Conservation (phyloP, 164 flowering plant species). For the Tinospora cordifolia region DNA sequence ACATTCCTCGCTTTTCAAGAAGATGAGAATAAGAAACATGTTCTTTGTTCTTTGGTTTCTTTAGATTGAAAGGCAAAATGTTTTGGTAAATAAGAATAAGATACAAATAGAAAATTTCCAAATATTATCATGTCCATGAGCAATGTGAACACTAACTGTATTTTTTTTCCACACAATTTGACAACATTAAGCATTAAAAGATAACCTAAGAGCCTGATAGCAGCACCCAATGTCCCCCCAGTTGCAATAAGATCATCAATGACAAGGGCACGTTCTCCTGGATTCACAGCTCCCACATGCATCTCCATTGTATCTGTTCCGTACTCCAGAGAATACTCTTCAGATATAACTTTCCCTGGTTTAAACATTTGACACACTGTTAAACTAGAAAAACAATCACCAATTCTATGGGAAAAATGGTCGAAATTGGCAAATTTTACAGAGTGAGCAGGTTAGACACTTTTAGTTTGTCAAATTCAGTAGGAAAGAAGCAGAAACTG, state of each 20-base stretch:
- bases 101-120: not conserved
- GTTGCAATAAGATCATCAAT: conserved; percentile 98
- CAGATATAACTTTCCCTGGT: conserved; percentile 83
- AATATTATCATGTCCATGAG: not conserved
- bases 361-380: conserved; percentile 3
- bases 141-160: not conserved
- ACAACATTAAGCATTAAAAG: not conserved
- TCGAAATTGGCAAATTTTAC: too few species aligned
- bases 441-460: too few species aligned
- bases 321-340: conserved; percentile 91
- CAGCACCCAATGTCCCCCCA: conserved; percentile 91
- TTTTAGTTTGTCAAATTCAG: too few species aligned
- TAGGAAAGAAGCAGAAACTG: too few species aligned
- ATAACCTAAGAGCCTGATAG: conserved; percentile 72
- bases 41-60: too few species aligned
- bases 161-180: not conserved
- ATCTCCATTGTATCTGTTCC: conserved; percentile 92
- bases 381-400: not conserved
- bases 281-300: conserved; percentile 92
- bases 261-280: conserved; percentile 79
- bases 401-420: too few species aligned
- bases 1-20: not conserved
- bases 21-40: not conserved
- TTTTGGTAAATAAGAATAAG: not conserved
- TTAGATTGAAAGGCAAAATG: not conserved